A percentile compares a stretch with the other conserved stretches of the same genome.
These are phyloP conservation scores for Trichophyton benhamiae DNA, from an alignment of 2,329 filamentous ascomycete genomes.

Conservation along the genomic window DNA sequence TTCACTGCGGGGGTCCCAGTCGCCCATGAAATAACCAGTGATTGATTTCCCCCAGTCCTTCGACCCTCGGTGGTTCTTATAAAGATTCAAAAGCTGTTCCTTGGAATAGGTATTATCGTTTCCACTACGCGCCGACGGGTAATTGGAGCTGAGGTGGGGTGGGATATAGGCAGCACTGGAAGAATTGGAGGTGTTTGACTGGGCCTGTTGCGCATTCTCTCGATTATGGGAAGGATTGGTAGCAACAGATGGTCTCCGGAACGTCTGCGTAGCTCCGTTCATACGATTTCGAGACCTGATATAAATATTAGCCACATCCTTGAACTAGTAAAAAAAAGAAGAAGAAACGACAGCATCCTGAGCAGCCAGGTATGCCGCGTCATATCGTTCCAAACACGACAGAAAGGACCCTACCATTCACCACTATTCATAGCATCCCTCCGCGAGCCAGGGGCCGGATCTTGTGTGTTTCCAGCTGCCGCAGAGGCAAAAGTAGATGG, in stretches of 20 bases:
- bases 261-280: constrained; percentile 56
- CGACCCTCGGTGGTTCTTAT: constrained; percentile 45
- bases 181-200: constrained; percentile 26
- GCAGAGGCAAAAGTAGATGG: constrained; percentile 76
- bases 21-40: constrained; percentile 56
- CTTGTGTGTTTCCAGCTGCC: constrained; percentile 59
- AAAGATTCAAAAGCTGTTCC: constrained; percentile 67
- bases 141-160: constrained; percentile 46
- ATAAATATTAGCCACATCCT: background rate
- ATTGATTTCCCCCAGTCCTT: constrained; percentile 48
- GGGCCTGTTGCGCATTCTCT: constrained; percentile 29
- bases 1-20: constrained; percentile 65
- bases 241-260: constrained; percentile 51
- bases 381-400: background rate
- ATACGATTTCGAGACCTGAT: constrained; percentile 45
- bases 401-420: constrained; percentile 54
- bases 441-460: constrained; percentile 49
- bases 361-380: no score
- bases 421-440: constrained; percentile 48
- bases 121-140: constrained; percentile 38
- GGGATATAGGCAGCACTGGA: constrained; percentile 46
- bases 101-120: constrained; percentile 57
- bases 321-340: background rate
- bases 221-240: constrained; percentile 39
- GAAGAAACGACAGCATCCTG: background rate